These are phyloP conservation scores for Entomortierella chlamydospora DNA, from an alignment of 192 early-diverging fungal species.

Conservation along the genomic window DNA sequence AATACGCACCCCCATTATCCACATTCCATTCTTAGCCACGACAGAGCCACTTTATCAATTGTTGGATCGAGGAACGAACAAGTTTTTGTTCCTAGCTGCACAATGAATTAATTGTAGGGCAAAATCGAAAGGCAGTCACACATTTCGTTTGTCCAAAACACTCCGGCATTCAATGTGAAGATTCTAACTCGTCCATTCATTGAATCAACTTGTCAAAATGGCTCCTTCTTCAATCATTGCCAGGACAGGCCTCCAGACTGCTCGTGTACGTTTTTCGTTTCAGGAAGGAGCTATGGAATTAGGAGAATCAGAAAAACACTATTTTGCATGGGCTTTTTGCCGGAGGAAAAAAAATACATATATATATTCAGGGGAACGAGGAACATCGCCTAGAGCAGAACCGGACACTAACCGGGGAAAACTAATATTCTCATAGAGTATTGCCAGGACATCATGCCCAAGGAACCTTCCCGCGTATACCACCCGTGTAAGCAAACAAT, in stretches of 20 bases:
- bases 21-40: too few relatives aligned
- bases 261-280: constrained; percentile 44
- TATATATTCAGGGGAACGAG: too few relatives aligned
- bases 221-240: constrained; percentile 21
- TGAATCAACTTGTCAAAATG: constrained; percentile 1
- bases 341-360: background rate
- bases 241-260: constrained; percentile 29
- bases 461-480: constrained; percentile 19
- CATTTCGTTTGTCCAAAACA: background rate
- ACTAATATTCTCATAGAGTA: too few relatives aligned
- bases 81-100: too few relatives aligned
- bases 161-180: too few relatives aligned
- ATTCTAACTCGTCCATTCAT: too few relatives aligned
- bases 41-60: too few relatives aligned
- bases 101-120: too few relatives aligned
- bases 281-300: background rate
- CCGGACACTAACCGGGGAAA: too few relatives aligned
- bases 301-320: background rate
- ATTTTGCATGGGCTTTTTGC: background rate
- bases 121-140: background rate
- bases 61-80: too few relatives aligned
- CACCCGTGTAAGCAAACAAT: constrained; percentile 15
- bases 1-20: too few relatives aligned
- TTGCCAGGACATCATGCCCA: constrained; percentile 14
- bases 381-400: too few relatives aligned